Conservation (phyloP, 805 yeast genomes). For the Sporopachydermia lactativora region DNA sequence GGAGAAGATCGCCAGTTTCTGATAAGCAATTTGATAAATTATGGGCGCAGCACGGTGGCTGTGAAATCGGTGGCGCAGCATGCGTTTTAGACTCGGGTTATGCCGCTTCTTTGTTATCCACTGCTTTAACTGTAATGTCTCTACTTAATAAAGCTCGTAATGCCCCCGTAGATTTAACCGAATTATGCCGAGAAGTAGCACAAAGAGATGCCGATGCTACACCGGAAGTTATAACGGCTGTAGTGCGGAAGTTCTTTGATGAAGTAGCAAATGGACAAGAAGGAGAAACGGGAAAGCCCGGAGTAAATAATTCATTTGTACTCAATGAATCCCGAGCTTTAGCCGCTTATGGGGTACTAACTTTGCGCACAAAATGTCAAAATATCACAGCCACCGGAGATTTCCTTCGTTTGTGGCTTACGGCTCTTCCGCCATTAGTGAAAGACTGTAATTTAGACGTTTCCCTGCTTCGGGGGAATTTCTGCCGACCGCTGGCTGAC, state of each 20-base stretch:
- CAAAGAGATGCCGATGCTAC: not conserved
- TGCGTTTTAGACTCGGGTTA: conserved; percentile 17
- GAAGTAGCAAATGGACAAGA: not conserved
- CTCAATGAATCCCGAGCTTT: not conserved
- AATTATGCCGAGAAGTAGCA: not conserved
- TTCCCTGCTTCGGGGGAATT: conserved; percentile 39
- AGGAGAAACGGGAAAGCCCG: too few species aligned
- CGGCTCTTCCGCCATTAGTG: conserved; percentile 12
- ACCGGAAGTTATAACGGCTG: not conserved
- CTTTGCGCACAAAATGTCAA: not conserved
- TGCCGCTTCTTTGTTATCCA: not conserved
- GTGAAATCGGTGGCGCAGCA: conserved; percentile 32
- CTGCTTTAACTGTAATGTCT: not conserved
- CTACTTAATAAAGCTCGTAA: not conserved
- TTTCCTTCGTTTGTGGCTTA: not conserved
- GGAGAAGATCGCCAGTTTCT: conserved; percentile 37
- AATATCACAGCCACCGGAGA: not conserved
- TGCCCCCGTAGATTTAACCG: not conserved
- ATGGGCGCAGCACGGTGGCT: conserved; percentile 46
- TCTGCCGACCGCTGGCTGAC: conserved; percentile 29
- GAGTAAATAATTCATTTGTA: too few species aligned
- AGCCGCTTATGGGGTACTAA: not conserved
- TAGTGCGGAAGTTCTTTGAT: not conserved
- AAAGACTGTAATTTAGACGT: conserved; percentile 52
- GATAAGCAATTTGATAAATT: conserved; percentile 31